These are phyloP conservation scores for Adansonia gregorii DNA, from an alignment of 441 rosid species.

Conservation along the genomic window DNA sequence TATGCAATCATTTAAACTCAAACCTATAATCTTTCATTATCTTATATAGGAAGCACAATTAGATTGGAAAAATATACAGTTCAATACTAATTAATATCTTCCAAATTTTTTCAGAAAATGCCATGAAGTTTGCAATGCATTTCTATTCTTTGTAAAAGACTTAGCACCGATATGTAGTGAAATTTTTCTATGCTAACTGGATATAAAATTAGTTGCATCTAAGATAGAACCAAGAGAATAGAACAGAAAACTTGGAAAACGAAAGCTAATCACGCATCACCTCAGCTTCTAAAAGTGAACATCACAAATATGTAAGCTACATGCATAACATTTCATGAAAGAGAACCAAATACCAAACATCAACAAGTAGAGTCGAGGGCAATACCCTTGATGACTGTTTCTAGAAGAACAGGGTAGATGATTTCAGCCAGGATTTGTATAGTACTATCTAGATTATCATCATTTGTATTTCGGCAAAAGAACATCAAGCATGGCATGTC, in stretches of 20 bases:
- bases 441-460: conserved; percentile 50
- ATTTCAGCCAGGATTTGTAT: conserved; percentile 57
- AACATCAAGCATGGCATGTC: conserved; percentile 76
- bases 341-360: conserved; percentile 7
- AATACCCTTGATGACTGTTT: conserved; percentile 87
- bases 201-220: neutral
- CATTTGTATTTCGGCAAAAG: conserved; percentile 48
- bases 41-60: neutral
- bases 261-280: neutral
- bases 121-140: neutral
- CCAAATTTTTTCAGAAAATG: neutral
- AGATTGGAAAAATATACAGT: neutral
- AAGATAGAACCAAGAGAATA: neutral
- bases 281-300: neutral
- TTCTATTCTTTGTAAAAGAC: conserved; percentile 11
- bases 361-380: neutral
- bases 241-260: neutral
- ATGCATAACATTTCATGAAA: neutral
- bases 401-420: conserved; percentile 75
- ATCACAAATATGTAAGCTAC: neutral
- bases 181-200: neutral
- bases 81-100: neutral
- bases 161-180: neutral
- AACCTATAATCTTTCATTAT: neutral
- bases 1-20: neutral